These are phyloP conservation scores for Piper betle DNA, from an alignment of 164 flowering plant genomes.

Conservation along the genomic window DNA sequence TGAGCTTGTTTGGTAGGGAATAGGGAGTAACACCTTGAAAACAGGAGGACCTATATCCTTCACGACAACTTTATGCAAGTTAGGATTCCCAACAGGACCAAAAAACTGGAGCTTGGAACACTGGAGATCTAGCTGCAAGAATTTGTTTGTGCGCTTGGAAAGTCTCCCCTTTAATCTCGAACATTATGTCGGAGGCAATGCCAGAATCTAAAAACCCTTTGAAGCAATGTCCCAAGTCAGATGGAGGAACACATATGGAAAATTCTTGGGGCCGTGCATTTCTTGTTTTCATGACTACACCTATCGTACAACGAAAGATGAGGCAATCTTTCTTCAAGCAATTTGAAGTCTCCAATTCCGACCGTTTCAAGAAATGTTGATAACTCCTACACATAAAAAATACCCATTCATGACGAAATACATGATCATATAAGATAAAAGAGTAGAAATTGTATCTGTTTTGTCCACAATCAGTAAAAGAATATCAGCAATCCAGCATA, in stretches of 20 bases:
- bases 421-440: no score
- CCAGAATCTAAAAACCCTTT: conserved; percentile 50
- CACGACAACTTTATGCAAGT: conserved; percentile 39
- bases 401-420: no score
- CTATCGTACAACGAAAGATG: conserved; percentile 74
- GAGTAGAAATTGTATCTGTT: background rate
- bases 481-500: no score
- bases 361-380: conserved; percentile 72
- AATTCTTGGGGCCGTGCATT: conserved; percentile 52
- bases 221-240: conserved; percentile 64
- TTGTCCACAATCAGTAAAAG: background rate
- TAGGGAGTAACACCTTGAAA: conserved; percentile 47
- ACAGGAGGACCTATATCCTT: conserved; percentile 68
- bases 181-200: conserved; percentile 54
- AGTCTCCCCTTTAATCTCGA: conserved; percentile 61
- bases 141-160: conserved; percentile 82
- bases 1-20: background rate
- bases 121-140: conserved; percentile 94
- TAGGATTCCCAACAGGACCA: conserved; percentile 69
- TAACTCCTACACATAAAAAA: conserved; percentile 49
- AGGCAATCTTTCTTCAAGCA: conserved; percentile 81
- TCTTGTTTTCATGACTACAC: conserved; percentile 63
- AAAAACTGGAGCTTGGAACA: conserved; percentile 87
- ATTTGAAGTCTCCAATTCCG: conserved; percentile 55
- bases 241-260: conserved; percentile 41